Percentiles rank a stretch among this genome's conserved stretches.
Evolutionary conservation across 352 stramenopile species (phyloP).

Genomic region (Phytophthora chlamydospora): DNA sequence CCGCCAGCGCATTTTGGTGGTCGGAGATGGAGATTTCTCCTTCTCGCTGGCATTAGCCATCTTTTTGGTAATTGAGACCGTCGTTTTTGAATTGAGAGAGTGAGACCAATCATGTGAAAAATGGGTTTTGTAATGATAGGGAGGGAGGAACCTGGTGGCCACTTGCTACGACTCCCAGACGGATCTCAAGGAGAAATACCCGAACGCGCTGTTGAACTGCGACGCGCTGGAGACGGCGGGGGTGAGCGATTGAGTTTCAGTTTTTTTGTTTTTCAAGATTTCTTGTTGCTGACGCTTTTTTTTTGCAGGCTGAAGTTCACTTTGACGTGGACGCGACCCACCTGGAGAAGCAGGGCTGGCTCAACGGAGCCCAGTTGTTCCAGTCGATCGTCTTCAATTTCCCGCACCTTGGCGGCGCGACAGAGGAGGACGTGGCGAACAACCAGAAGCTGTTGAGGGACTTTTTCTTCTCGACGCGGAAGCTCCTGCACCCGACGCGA

Average conservation of each 20-base stretch:
- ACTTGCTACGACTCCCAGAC: slow-evolving; percentile 80
- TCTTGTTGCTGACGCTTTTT: neutral
- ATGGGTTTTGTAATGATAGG: slow-evolving; percentile 34
- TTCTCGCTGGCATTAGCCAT: slow-evolving; percentile 80
- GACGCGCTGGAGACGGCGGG: slow-evolving; percentile 76
- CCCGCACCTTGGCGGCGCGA: slow-evolving; percentile 82
- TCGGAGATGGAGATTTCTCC: slow-evolving; percentile 88
- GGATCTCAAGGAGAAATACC: slow-evolving; percentile 79
- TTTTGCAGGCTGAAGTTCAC: slow-evolving; percentile 57
- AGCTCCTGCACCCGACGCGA: slow-evolving; percentile 61
- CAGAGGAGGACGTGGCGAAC: slow-evolving; percentile 81
- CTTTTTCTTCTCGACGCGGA: slow-evolving; percentile 78
- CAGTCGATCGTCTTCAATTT: slow-evolving; percentile 88
- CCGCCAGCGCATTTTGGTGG: slow-evolving; percentile 75
- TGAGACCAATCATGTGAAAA: too few relatives aligned
- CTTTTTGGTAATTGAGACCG: slow-evolving; percentile 53
- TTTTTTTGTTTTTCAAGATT: neutral
- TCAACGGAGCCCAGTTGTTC: slow-evolving; percentile 52
- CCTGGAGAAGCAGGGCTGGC: slow-evolving; percentile 63
- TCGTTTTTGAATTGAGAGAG: neutral
- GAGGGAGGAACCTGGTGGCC: slow-evolving; percentile 67
- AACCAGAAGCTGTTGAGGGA: slow-evolving; percentile 78
- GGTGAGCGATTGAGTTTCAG: slow-evolving; percentile 25
- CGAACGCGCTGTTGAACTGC: slow-evolving; percentile 66
- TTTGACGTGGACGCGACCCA: slow-evolving; percentile 75